Evolutionary conservation across 2,329 filamentous ascomycete species (phyloP), one percentile per base, ranked within the genome.

Genomic region (Fusarium chaquense): DNA sequence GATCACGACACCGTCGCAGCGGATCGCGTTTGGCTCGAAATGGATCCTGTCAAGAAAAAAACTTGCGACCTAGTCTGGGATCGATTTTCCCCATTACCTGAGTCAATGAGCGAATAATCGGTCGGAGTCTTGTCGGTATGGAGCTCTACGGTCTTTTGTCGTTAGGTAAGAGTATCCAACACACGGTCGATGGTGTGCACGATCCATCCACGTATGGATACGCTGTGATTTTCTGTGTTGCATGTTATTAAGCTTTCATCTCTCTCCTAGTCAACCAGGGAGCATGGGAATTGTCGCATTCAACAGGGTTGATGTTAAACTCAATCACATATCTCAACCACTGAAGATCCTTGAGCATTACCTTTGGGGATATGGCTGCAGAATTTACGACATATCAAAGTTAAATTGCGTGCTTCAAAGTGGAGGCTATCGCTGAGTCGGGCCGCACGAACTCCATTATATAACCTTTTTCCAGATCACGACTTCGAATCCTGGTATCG

Each of bases 331-430:
- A n/a, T 44, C 6, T 5, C 10, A 11, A 16, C 16, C 41, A 24
- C 15, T 44, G 6, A 26, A 44, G 15, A 44, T 6, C 8, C 8
- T 26, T 28, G 4, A 16, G 5, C 22, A 44, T 3, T 11, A 7
- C 10, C 6, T 26, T 12, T 5, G 3, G 16, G 11, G 10, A 6
- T 3, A 26, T 26, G 4, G 6, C 24, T 26, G n/a, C 22, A 26
- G 33, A 11, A 26, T 20, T 24, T 16, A 70, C 54, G 63, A 46
- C 50, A 70, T 55, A 26, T 15, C 4, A 13, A 52, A 60, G 30
- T 30, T 36, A 26, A 45, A 70, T 70, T 64, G 58, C 67, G 67
- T 70, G 67, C 67, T 70, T 45, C 5, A 4, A 22, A 68, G 67
- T 61, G 67, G 58, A 38, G 33, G 30, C 38, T 13, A 9, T 13